These are phyloP conservation scores for Cryptosporidium canis DNA, from an alignment of 169 alveolate genomes.

Conservation along the genomic window DNA sequence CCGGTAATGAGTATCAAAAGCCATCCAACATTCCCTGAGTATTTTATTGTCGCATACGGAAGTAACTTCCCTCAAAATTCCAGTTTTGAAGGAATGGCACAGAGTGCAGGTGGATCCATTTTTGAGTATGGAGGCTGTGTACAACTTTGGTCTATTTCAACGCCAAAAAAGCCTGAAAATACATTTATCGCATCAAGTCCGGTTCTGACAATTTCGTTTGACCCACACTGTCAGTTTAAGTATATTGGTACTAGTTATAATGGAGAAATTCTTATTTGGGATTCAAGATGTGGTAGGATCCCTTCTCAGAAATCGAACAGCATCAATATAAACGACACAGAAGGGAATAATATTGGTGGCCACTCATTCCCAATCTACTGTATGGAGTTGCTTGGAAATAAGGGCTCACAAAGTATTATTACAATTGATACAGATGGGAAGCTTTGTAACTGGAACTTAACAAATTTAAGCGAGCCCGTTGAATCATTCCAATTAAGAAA, in stretches of 20 bases:
- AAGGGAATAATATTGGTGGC: conserved; percentile 10
- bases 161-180: conserved; percentile 60
- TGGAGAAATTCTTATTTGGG: conserved; percentile 69
- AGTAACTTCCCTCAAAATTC: conserved; percentile 28
- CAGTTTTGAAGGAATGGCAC: conserved; percentile 49
- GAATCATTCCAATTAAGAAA: conserved; percentile 61
- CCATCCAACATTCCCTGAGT: conserved; percentile 64
- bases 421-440: conserved; percentile 68
- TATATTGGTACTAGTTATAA: conserved; percentile 60
- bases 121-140: conserved; percentile 63
- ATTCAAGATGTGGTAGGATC: conserved; percentile 52
- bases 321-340: conserved; percentile 22
- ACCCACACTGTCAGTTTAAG: conserved; percentile 37
- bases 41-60: conserved; percentile 59
- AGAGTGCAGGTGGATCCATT: not conserved
- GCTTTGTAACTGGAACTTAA: conserved; percentile 64
- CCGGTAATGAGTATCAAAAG: conserved; percentile 56
- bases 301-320: conserved; percentile 56
- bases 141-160: conserved; percentile 63
- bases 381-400: conserved; percentile 66
- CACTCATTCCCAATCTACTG: conserved; percentile 67
- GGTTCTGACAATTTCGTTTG: conserved; percentile 20
- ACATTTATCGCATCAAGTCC: conserved; percentile 44
- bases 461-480: conserved; percentile 51
- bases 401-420: conserved; percentile 58